phyloP scores from a whole-genome alignment of 2,329 filamentous ascomycete genomes.

The Colletotrichum incanum region DNA sequence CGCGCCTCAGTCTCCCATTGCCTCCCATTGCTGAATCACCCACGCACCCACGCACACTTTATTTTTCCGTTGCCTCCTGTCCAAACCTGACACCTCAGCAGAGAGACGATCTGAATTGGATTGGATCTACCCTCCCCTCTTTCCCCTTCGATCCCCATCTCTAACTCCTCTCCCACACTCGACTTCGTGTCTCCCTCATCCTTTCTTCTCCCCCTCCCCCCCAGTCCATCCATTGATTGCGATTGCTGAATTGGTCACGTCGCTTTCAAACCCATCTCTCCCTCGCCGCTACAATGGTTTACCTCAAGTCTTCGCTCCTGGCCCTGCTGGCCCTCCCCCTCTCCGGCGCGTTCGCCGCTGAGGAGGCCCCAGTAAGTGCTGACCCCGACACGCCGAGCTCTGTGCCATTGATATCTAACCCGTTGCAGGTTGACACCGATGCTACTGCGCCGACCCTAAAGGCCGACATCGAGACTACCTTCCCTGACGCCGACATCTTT shows the following conservation, averaged over 20 bases:
- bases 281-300: slow-evolving; percentile 73
- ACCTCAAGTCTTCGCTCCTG: slow-evolving; percentile 80
- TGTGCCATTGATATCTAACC: slow-evolving; percentile 18
- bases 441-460: slow-evolving; percentile 60
- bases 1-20: not conserved
- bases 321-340: slow-evolving; percentile 80
- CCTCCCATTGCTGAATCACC: slow-evolving; percentile 22
- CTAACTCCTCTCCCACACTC: slow-evolving; percentile 8
- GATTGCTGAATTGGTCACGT: slow-evolving; percentile 50
- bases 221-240: slow-evolving; percentile 41
- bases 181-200: slow-evolving; percentile 11
- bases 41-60: slow-evolving; percentile 26
- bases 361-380: slow-evolving; percentile 65
- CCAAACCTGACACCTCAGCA: slow-evolving; percentile 28
- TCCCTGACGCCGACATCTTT: slow-evolving; percentile 85
- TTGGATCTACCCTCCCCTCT: slow-evolving; percentile 8
- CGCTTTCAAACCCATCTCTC: slow-evolving; percentile 31
- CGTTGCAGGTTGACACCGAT: slow-evolving; percentile 45
- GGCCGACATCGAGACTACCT: slow-evolving; percentile 75
- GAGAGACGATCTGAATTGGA: slow-evolving; percentile 28
- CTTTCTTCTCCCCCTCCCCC: slow-evolving; percentile 11
- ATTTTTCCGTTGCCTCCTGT: slow-evolving; percentile 32
- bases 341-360: slow-evolving; percentile 75
- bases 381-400: slow-evolving; percentile 8
- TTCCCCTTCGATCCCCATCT: slow-evolving; percentile 15